Base-by-base conservation (phyloP, 495 filamentous ascomycete species). In the Neurospora terricola region DNA sequence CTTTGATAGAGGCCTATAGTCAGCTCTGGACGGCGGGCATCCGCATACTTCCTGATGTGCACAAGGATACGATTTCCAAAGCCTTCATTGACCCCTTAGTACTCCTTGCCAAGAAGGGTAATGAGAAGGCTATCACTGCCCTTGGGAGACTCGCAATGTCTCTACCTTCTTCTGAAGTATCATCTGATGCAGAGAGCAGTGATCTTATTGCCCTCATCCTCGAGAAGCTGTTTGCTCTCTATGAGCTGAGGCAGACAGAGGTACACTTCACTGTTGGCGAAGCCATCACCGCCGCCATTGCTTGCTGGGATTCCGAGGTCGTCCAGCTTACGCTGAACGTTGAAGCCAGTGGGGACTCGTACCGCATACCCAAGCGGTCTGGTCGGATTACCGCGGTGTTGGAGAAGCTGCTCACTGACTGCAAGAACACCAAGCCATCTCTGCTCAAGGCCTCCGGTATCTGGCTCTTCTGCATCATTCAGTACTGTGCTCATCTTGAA, bases 381-480 rank as follows among this genome's bases (percentile, higher is more conserved):
- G 77, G 75, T 1, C 87, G 86, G 12, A 79, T 95, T 30, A 81
- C 81, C 8, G 76, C 82, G 0, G 82, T 93, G 4, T 79, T 93
- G 36, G 88, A 93, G 71, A 92, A 90, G 75, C 83, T 93, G 7
- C 84, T 97, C 30, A 78, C 82, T 2, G 90, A 94, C 76, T 96
- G 92, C 82, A 88, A 88, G 74, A 88, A 90, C 4, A 91, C 93
- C 3, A 98, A 97, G 81, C 94, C 94, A 7, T 90, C 93, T 16
- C 84, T 97, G 18, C 88, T 93, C 74, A 96, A 96, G 78, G 94
- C 94, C 18, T 94, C 93, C 5, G 92, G 92, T 0, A 96, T 98
- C 71, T 97, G 94, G 94, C 86, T 98, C 12, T 88, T 98, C 70
- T 95, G 92, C 77, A 79, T 98, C n/a, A 90, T 98, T 70, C 94